Evolutionary conservation across 2,329 filamentous ascomycete genomes (phyloP).

Genomic region (Cladosporium sp.): DNA sequence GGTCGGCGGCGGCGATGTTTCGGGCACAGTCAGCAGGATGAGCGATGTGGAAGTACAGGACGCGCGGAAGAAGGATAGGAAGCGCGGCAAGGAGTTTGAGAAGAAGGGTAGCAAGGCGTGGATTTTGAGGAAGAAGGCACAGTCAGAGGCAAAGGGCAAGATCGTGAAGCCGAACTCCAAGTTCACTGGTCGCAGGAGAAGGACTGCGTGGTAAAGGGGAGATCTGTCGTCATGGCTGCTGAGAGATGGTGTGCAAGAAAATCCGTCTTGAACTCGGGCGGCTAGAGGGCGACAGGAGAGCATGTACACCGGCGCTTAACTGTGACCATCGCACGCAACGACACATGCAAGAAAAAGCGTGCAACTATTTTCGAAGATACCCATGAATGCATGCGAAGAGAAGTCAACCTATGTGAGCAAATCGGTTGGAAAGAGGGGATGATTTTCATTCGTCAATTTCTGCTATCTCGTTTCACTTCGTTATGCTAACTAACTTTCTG

Average conservation of each 20-base stretch:
- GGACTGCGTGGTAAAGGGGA: slow-evolving; percentile 67
- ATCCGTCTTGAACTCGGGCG: background rate
- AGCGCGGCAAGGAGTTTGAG: slow-evolving; percentile 55
- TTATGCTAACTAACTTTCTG: background rate
- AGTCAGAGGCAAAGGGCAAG: slow-evolving; percentile 94
- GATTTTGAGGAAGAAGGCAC: slow-evolving; percentile 85
- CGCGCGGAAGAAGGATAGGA: slow-evolving; percentile 56
- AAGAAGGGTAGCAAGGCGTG: slow-evolving; percentile 81
- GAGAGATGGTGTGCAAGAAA: background rate
- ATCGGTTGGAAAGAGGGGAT: background rate
- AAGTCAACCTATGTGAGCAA: background rate
- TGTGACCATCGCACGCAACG: slow-evolving; percentile 9
- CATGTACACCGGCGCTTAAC: slow-evolving; percentile 16
- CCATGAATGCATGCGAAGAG: slow-evolving; percentile 20
- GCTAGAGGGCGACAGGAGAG: background rate
- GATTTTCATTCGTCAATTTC: background rate
- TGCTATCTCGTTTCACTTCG: slow-evolving; percentile 4
- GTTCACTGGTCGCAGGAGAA: slow-evolving; percentile 88
- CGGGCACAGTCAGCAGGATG: slow-evolving; percentile 85
- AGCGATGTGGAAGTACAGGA: slow-evolving; percentile 79
- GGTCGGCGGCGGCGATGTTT: slow-evolving; percentile 80
- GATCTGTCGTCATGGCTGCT: background rate
- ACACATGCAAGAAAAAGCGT: background rate
- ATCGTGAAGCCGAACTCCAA: slow-evolving; percentile 89
- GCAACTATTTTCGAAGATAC: slow-evolving; percentile 19